Evolutionary conservation across 1,284 basidiomycete species (phyloP).

Genomic region (Irpex sp.): DNA sequence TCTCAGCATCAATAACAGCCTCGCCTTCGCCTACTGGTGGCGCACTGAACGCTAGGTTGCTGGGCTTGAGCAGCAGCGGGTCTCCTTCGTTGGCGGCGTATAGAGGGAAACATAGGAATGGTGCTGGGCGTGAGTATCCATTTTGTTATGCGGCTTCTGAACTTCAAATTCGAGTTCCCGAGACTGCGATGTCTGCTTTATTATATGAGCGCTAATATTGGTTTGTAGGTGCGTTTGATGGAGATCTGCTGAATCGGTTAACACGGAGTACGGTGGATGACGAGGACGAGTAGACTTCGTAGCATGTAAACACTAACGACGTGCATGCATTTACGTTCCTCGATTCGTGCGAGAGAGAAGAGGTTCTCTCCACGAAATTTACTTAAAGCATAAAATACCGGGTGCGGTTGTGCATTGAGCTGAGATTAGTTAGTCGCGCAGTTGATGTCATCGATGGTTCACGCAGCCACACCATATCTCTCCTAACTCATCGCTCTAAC

Average conservation of each 20-base stretch:
- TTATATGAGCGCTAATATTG: not conserved
- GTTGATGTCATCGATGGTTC: not conserved
- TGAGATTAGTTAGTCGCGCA: not conserved
- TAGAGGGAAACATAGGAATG: constrained; percentile 21
- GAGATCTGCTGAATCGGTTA: constrained; percentile 12
- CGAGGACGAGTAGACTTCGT: constrained; percentile 8
- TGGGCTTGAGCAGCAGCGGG: not conserved
- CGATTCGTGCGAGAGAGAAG: too few species aligned
- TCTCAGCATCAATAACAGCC: constrained; percentile 14
- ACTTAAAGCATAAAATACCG: not conserved
- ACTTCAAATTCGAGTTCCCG: not conserved
- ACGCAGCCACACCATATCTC: not conserved
- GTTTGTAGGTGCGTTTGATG: constrained; percentile 14
- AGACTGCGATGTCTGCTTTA: not conserved
- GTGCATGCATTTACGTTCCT: too few species aligned
- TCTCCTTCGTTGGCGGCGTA: constrained; percentile 23
- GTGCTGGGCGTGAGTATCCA: constrained; percentile 21
- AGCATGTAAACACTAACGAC: not conserved
- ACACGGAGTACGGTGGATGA: constrained; percentile 3
- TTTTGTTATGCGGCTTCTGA: not conserved
- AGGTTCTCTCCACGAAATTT: too few species aligned
- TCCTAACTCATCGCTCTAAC: not conserved
- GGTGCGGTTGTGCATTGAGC: not conserved
- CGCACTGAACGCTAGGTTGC: constrained; percentile 5
- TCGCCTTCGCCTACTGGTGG: constrained; percentile 16